These are phyloP conservation scores for Aphanomyces astaci DNA, from an alignment of 352 stramenopile species.

Conservation along the genomic window DNA sequence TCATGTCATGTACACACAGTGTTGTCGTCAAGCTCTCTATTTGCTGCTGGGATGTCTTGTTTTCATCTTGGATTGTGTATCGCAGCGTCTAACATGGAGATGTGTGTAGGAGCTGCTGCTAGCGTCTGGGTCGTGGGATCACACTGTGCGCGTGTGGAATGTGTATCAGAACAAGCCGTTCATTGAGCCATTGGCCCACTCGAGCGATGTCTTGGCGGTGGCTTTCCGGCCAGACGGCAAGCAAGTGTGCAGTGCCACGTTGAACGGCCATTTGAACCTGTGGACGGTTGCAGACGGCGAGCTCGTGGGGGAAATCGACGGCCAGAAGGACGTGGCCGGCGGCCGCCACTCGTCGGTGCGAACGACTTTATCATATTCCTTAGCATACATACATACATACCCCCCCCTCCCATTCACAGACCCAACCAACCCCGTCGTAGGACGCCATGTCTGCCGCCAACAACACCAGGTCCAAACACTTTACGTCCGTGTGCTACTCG, in stretches of 20 bases:
- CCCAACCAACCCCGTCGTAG: not conserved
- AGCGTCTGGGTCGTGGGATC: constrained; percentile 97
- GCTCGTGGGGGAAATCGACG: constrained; percentile 93
- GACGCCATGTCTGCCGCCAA: constrained; percentile 81
- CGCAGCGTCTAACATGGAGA: too few species aligned
- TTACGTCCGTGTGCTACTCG: constrained; percentile 98
- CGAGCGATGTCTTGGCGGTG: constrained; percentile 94
- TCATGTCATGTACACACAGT: too few species aligned
- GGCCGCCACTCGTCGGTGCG: constrained; percentile 62
- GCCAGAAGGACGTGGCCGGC: constrained; percentile 93
- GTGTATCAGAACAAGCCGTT: constrained; percentile 94
- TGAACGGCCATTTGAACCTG: constrained; percentile 94
- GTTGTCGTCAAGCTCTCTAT: too few species aligned
- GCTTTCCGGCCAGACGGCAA: constrained; percentile 96
- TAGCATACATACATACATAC: too few species aligned
- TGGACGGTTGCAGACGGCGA: constrained; percentile 97
- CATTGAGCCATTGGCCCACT: constrained; percentile 94
- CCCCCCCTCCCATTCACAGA: too few species aligned
- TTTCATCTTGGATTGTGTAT: too few species aligned
- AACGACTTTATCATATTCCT: not conserved
- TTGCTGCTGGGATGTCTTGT: too few species aligned
- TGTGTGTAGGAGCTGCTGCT: constrained; percentile 81
- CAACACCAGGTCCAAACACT: constrained; percentile 94
- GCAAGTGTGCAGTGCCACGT: constrained; percentile 91
- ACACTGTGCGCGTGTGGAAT: constrained; percentile 98